These are phyloP conservation scores for Irpex rosettiformis DNA, from an alignment of 1,284 basidiomycete genomes.

Conservation along the genomic window DNA sequence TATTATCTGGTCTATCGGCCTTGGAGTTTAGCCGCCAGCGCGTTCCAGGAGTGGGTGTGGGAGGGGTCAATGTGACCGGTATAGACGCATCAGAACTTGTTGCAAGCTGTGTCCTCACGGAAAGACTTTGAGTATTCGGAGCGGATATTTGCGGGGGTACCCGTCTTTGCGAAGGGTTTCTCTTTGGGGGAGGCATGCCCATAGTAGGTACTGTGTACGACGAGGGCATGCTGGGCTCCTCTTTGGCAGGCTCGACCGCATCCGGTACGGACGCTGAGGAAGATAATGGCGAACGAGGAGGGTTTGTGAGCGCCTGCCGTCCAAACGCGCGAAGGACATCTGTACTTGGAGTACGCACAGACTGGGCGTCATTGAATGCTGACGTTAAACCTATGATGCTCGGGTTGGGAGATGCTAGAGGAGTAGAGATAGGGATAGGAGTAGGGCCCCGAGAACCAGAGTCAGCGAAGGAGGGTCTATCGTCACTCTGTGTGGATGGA, in stretches of 20 bases:
- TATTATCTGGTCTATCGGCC: conserved; percentile 10
- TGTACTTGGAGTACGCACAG: conserved; percentile 28
- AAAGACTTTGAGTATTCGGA: conserved; percentile 25
- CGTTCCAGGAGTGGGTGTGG: conserved; percentile 16
- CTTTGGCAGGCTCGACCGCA: not conserved
- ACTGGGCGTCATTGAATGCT: conserved; percentile 29
- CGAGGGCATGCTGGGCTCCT: conserved; percentile 1
- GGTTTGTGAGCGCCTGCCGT: conserved; percentile 6
- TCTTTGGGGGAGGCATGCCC: conserved; percentile 19
- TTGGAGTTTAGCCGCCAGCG: conserved; percentile 10
- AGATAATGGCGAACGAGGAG: not conserved
- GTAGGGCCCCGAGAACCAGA: conserved; percentile 1
- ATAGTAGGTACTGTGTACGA: conserved; percentile 16
- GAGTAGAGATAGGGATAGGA: not conserved
- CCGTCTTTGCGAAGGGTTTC: conserved; percentile 12
- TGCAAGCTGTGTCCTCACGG: conserved; percentile 21
- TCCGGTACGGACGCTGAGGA: conserved; percentile 1
- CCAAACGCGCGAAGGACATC: conserved; percentile 28
- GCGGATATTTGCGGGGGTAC: conserved; percentile 26
- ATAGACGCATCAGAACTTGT: conserved; percentile 5
- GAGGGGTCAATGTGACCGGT: conserved; percentile 25
- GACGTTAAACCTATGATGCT: conserved; percentile 22
- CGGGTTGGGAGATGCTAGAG: conserved; percentile 12
- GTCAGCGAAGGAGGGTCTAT: not conserved
- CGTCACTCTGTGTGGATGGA: not conserved